Evolutionary conservation across 495 filamentous ascomycete species (phyloP).

Genomic region (Podospora conica): DNA sequence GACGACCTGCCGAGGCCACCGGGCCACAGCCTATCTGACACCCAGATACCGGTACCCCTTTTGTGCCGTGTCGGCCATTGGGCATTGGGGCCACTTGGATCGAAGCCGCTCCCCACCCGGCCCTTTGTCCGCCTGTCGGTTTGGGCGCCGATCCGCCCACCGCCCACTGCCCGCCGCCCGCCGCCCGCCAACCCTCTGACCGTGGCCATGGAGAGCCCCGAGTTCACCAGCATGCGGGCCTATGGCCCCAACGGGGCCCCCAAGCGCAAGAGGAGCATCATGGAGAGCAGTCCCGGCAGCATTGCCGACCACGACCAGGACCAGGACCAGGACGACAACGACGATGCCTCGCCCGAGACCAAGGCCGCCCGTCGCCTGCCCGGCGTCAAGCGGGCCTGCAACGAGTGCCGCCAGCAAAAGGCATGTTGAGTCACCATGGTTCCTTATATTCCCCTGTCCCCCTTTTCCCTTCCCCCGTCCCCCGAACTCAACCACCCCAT

Average conservation of each 20-base stretch:
- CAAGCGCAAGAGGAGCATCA: slow-evolving; percentile 44
- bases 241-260: slow-evolving; percentile 29
- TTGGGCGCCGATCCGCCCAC: neutral
- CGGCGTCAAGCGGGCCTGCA: slow-evolving; percentile 81
- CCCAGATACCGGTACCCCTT: no score
- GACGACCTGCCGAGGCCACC: slow-evolving; percentile 22
- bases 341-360: slow-evolving; percentile 27
- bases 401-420: slow-evolving; percentile 95
- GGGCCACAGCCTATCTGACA: slow-evolving; percentile 18
- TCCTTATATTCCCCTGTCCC: slow-evolving; percentile 4
- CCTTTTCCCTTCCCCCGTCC: neutral
- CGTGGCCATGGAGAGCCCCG: slow-evolving; percentile 27
- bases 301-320: slow-evolving; percentile 58
- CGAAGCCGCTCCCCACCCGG: slow-evolving; percentile 9
- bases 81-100: slow-evolving; percentile 13
- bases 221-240: slow-evolving; percentile 37
- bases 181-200: neutral
- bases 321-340: slow-evolving; percentile 63
- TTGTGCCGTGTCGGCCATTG: slow-evolving; percentile 24
- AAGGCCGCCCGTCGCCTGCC: slow-evolving; percentile 38
- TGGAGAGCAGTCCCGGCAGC: slow-evolving; percentile 66
- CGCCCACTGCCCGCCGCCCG: neutral
- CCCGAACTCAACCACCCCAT: slow-evolving; percentile 7
- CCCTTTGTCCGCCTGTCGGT: neutral
- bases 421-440: slow-evolving; percentile 41